Conservation (phyloP, 78 protist species). For the Dictyostelium brefeldianum region DNA sequence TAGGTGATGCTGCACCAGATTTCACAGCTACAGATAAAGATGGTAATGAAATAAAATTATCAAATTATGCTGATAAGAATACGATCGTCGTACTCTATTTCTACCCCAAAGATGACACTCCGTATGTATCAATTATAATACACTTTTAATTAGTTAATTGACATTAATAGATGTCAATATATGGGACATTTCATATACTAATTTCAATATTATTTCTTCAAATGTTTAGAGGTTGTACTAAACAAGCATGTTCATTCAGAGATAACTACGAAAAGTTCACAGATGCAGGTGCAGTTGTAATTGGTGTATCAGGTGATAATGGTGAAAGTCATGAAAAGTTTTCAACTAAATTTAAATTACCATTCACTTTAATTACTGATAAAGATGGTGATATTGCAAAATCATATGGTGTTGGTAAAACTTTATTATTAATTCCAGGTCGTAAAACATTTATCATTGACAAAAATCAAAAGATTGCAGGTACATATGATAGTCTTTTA, state of each 20-base stretch:
- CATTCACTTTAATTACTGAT: constrained; percentile 66
- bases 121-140: background rate
- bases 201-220: no score
- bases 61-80: constrained; percentile 26
- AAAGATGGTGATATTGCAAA: constrained; percentile 17
- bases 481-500: constrained; percentile 5
- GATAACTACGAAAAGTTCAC: constrained; percentile 64
- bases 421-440: constrained; percentile 54
- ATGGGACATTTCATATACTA: no score
- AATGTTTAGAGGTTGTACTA: no score
- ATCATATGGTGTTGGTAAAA: constrained; percentile 43
- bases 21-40: no score
- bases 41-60: background rate
- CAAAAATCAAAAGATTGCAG: constrained; percentile 43
- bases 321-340: constrained; percentile 61
- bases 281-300: constrained; percentile 46
- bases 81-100: constrained; percentile 70
- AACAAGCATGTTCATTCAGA: constrained; percentile 26
- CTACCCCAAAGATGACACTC: constrained; percentile 67
- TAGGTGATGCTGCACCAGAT: constrained; percentile 71
- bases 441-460: constrained; percentile 78
- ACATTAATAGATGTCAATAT: no score
- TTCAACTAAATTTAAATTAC: constrained; percentile 56
- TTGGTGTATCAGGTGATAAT: constrained; percentile 60
- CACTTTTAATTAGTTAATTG: no score